Base-by-base conservation (phyloP, 371 early-diverging fungal genomes). In the Zychaea mexicana region DNA sequence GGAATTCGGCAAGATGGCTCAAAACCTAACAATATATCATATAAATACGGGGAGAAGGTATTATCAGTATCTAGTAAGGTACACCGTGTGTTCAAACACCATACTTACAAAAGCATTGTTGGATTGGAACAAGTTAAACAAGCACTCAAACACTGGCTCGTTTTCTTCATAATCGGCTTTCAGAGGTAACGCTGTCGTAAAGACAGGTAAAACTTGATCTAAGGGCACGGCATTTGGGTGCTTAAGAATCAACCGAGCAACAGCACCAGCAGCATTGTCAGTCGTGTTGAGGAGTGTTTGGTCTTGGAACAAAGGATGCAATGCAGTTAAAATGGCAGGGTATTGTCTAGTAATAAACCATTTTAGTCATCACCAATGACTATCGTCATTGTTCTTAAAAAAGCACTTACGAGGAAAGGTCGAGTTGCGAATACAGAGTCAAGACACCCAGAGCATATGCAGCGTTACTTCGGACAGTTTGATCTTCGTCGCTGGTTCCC, bases 211-310 rank as follows among this genome's bases (percentile, higher is more conserved):
- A 17, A 90, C 87, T 61, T 85, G 88, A 52, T 85, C 90, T 47
- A 92, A 68, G 9, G 94, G 94, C 5, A 93, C 85, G 6, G 86
- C 87, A 32, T 84, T 73, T 8, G 93, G 89, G 66, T 84, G 78
- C 46, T 81, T 78, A 58, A 92, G 67, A 60, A 94, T 89, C 73
- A 95, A 84, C 39, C 96, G 85, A 15, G 92, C 89, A 27, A 94
- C 90, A 52, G 94, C 91, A 30, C 96, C 96, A 54, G 91, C 89
- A 28, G 96, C 96, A 71, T 96, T 96, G 76, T 96, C 96, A 21
- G 85, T 84, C 15, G 83, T 81, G 69, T 93, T 93, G 49, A 81
- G 83, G 21, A 86, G 60, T 49, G 85, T 68, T 71, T 87, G 84
- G 21, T 76, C 68, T 28, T 81, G 76, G 78, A 95, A 90, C 66